These are phyloP conservation scores for Basipetospora chlamydospora DNA, from an alignment of 2,329 filamentous ascomycete genomes.

Conservation along the genomic window DNA sequence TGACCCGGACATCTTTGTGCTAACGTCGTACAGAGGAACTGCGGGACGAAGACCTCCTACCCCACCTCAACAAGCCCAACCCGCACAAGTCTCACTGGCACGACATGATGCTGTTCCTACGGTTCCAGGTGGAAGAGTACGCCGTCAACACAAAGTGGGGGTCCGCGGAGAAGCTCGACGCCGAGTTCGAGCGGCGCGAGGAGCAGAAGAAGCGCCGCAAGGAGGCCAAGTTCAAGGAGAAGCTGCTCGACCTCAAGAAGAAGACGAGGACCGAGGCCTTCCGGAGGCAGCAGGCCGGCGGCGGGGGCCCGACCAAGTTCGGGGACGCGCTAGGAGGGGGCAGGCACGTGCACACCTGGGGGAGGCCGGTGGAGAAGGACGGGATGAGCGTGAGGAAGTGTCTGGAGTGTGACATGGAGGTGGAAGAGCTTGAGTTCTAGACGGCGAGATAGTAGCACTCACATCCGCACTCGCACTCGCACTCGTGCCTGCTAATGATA, in stretches of 20 bases:
- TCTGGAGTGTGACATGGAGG: conserved; percentile 61
- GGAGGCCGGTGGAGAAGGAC: conserved; percentile 50
- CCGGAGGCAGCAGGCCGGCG: conserved; percentile 47
- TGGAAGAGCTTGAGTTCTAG: conserved; percentile 58
- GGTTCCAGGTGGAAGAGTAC: conserved; percentile 89
- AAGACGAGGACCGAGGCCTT: conserved; percentile 86
- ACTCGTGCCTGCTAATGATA: too few species aligned
- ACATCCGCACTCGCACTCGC: too few species aligned
- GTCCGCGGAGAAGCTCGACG: conserved; percentile 68
- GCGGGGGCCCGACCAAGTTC: conserved; percentile 44
- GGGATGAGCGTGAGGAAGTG: conserved; percentile 75
- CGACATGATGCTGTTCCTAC: conserved; percentile 95
- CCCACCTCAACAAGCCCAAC: conserved; percentile 79
- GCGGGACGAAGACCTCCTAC: conserved; percentile 73
- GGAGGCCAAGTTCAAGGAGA: conserved; percentile 81
- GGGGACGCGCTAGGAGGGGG: conserved; percentile 58
- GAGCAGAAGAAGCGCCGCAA: conserved; percentile 70
- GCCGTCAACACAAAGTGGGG: conserved; percentile 88
- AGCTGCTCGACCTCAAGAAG: conserved; percentile 81
- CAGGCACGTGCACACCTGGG: conserved; percentile 85
- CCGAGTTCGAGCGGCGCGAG: conserved; percentile 70
- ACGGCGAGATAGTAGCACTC: too few species aligned
- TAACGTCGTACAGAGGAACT: conserved; percentile 51
- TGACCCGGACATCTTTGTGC: neutral
- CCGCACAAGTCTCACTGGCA: conserved; percentile 95